Evolutionary conservation across 495 filamentous ascomycete species (phyloP), one percentile per base, ranked within the genome.

Genomic region (Trichodelitschia bisporula): DNA sequence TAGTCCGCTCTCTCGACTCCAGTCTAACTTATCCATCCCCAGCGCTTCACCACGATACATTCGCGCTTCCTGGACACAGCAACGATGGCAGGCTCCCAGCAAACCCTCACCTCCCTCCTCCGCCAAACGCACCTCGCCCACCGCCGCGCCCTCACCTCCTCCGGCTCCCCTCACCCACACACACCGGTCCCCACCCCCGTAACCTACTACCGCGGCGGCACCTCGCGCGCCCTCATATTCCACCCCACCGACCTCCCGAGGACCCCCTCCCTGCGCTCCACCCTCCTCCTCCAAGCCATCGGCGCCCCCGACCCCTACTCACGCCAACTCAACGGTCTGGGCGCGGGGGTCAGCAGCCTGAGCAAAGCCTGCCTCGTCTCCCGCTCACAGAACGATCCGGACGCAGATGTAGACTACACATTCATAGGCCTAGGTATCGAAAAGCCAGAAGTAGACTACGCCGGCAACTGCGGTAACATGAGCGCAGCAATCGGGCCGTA

Each of bases 401-500:
- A 64, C 26, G 63, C 63, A 0, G 69, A 78, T 32, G 53, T 78
- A 12, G 72, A 79, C 29, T 79, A 70, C 38, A 78, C 71, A 0
- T 79, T 79, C 36, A 62, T 69, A 2, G 64, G 69, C 15, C 56
- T 79, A 1, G 72, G 72, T 0, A 56, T 79, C 31, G 54, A 54
- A 26, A 59, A 66, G 33, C 50, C 46, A 5, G 42, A 48, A 10
- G 53, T 78, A 2, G 72, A 79, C 44, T 61, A 64, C 35, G 64
- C 63, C 1, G 65, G 69, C 9, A 79, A 77, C 41, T 79, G 73
- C 38, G 74, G 74, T 4, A 79, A 78, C 37, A 76, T 79, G 70
- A 61, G 50, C 0, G 55, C 58, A 16, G 61, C 69, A 0, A 61
- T 82, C 29, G 74, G 75, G 0, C 69, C 73, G 0, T 69, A 61